Conservation (phyloP, 2,329 filamentous ascomycete genomes). For the Coniochaeta ligniaria region DNA sequence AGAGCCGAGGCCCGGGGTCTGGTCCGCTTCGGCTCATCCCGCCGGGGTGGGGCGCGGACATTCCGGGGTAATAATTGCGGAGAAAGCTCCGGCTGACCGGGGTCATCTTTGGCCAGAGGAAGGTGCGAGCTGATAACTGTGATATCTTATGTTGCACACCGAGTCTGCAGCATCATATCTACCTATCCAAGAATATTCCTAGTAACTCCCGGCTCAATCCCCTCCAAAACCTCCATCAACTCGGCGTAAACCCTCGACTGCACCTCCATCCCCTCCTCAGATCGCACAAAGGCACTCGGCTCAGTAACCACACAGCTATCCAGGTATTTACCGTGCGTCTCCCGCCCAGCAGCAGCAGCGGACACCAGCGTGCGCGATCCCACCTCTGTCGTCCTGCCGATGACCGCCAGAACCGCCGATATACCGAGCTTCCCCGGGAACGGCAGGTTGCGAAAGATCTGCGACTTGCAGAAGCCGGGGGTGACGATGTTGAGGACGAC, state of each 20-base stretch:
- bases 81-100: neutral
- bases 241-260: constrained; percentile 33
- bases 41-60: neutral
- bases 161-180: too few species aligned
- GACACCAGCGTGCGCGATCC: constrained; percentile 30
- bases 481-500: constrained; percentile 30
- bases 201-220: constrained; percentile 29
- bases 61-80: neutral
- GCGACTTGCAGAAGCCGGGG: constrained; percentile 32
- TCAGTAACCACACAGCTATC: constrained; percentile 20
- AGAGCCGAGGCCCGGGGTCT: constrained; percentile 3
- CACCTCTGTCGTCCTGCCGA: constrained; percentile 29
- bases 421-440: constrained; percentile 13
- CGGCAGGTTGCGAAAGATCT: constrained; percentile 25
- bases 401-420: constrained; percentile 11
- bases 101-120: neutral
- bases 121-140: too few species aligned
- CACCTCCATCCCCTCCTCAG: constrained; percentile 26
- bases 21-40: neutral
- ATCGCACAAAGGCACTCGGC: constrained; percentile 24
- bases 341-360: constrained; percentile 26
- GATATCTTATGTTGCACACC: too few species aligned
- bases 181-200: constrained; percentile 12
- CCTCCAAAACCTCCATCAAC: constrained; percentile 32
- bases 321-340: constrained; percentile 34